Base-by-base conservation (phyloP, 768 basidiomycete species). In the Saitozyma sp. region DNA sequence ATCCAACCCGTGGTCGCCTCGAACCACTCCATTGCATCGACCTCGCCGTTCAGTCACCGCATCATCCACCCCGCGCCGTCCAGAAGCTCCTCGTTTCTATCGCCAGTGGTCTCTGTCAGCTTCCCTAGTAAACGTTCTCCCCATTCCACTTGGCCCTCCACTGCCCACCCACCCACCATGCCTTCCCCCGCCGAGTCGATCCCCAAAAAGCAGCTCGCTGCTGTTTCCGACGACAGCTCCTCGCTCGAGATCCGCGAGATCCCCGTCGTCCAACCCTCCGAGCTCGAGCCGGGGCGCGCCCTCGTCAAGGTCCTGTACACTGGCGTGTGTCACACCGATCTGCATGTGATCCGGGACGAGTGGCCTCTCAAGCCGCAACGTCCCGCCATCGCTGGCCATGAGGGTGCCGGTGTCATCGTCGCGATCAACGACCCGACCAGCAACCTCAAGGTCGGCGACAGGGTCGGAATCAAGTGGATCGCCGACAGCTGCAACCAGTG, bases 291-390 rank as follows among this genome's bases (percentile, higher is more conserved):
- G n/a, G 73, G 68, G 46, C 66, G 66, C 54, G 66, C 61, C 50
- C 86, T 91, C 66, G 82, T 92, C 77, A 87, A 89, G 79, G 82
- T 92, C 73, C 83, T 84, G 42, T 87, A 85, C 80, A 87, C 88
- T 7, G 90, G 90, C 59, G 89, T 91, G n/a, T 92, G 91, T 80
- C 90, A 91, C 74, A 70, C 70, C 63, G 91, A 92, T 71, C 83
- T 90, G 13, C 91, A 92, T 70, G 87, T 87, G 37, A 85, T 85
- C 43, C 79, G 84, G 45, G 86, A 85, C 50, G 92, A 93, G 57
- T 58, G 57, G 49, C 43, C 45, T 19, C 9, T 29, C n/a, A 50
- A 9, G 13, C 11, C 45, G 57, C 14, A 19, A 52, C 51, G 11
- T 46, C 45, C 13, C n/a, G 6, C 11, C 45, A 46, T 17, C 45